Percentiles rank a stretch among this genome's conserved stretches.
Conservation (phyloP, 2,329 filamentous ascomycete genomes). For the Neodidymelliopsis sp. region DNA sequence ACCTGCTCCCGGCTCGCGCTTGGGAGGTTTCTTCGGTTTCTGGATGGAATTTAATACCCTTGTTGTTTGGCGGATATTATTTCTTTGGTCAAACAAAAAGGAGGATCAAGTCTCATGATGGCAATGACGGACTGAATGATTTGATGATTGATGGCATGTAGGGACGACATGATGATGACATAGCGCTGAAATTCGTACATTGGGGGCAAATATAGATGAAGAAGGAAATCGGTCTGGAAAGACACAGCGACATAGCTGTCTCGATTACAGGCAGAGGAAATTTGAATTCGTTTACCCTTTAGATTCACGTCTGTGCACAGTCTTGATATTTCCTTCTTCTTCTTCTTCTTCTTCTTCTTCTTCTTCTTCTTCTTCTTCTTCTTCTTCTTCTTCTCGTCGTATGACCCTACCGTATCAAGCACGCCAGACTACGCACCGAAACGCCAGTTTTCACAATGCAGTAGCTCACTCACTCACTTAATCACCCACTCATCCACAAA, state of each 20-base stretch:
- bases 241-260: constrained; percentile 8
- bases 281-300: constrained; percentile 8
- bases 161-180: constrained; percentile 12
- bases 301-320: neutral
- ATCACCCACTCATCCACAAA: no score
- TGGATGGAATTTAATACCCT: constrained; percentile 41
- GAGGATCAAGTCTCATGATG: constrained; percentile 1
- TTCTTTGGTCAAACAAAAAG: constrained; percentile 13
- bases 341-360: neutral
- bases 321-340: constrained; percentile 2
- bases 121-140: constrained; percentile 14
- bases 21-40: constrained; percentile 30
- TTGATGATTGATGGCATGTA: constrained; percentile 15
- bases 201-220: neutral
- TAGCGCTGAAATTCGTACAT: constrained; percentile 17
- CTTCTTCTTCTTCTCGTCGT: no score
- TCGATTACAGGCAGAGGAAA: constrained; percentile 16
- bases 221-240: constrained; percentile 14
- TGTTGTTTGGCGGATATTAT: constrained; percentile 18
- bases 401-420: no score
- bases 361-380: no score
- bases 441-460: no score
- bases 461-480: no score
- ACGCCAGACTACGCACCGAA: no score
- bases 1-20: constrained; percentile 33